Evolutionary conservation across 1,139 yeast species (phyloP), one percentile per base, ranked within the genome.

Genomic region (Arxiozyma slooffiae): DNA sequence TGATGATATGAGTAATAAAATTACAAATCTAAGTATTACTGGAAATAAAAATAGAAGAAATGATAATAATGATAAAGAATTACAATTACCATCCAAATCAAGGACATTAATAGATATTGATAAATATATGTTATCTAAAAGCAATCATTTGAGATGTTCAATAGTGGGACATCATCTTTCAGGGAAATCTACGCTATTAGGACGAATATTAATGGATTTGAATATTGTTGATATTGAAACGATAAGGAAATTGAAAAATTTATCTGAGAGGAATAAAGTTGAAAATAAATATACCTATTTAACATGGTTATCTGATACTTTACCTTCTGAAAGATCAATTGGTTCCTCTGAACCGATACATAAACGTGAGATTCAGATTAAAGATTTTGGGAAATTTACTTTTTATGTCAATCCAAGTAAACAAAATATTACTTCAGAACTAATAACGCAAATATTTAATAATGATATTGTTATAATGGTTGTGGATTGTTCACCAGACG

Each of bases 131-230:
- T 17, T 63, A 2, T 22, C 47, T 17, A 34, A 37, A 21, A 82
- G 81, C 59, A 85, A 85, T 3, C 77, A 75, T 54, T 71, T 80
- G 46, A 78, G 87, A 8, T 81, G 84, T 61, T 89, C 85, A 18
- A 86, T 85, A 1, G 81, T 84, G 54, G 97, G 97, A 2, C 96
- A 89, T 67, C 95, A 87, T 9, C 95, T 86, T 67, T 90, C 96
- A 0, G 97, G 97, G 11, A 89, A 89, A 65, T 85, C 95, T 2
- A 90, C 97, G 0, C 70, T 89, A 38, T 79, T 89, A 76, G 97
- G 97, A 9, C 71, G 96, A 50, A 67, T 89, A 42, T 67, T 90
- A 44, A 79, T 80, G 52, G 96, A 88, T 60, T 68, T 79, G 18
- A 85, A 87, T 1, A 79, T 81, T 3, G 82, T 89, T 7, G 86